These are phyloP conservation scores for Lachancea fermentati DNA, from an alignment of 805 yeast genomes.

Conservation along the genomic window DNA sequence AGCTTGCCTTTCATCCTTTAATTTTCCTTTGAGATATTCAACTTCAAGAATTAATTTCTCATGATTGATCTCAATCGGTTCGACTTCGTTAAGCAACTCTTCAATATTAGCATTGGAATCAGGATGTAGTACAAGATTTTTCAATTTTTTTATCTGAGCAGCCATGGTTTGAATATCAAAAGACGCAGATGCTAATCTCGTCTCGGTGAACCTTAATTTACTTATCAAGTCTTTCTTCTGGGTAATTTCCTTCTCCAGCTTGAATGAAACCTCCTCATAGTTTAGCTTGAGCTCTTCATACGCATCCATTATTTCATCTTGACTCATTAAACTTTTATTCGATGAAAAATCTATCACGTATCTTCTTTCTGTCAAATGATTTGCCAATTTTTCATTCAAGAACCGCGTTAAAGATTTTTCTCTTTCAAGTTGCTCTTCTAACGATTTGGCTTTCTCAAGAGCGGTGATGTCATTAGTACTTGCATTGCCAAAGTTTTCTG, in stretches of 20 bases:
- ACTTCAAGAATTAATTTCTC: conserved; percentile 39
- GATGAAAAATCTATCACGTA: conserved; percentile 16
- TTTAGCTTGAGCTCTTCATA: conserved; percentile 45
- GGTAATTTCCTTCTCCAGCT: conserved; percentile 41
- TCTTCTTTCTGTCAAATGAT: conserved; percentile 18
- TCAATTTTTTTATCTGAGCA: conserved; percentile 38
- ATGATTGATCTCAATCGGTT: conserved; percentile 24
- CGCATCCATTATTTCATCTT: conserved; percentile 32
- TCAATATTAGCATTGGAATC: conserved; percentile 26
- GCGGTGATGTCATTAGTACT: conserved; percentile 34
- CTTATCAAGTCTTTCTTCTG: conserved; percentile 44
- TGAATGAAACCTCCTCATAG: conserved; percentile 47
- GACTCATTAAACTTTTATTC: conserved; percentile 22
- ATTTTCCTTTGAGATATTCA: conserved; percentile 41
- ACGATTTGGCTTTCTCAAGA: conserved; percentile 33
- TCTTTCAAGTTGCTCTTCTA: conserved; percentile 40
- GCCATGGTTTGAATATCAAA: conserved; percentile 49
- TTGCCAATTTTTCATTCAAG: conserved; percentile 27
- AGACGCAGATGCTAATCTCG: conserved; percentile 59
- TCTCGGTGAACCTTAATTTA: conserved; percentile 54
- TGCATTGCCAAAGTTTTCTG: neutral
- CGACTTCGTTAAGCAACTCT: conserved; percentile 16
- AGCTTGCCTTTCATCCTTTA: conserved; percentile 48
- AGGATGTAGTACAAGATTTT: conserved; percentile 22
- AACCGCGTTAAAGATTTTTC: conserved; percentile 29